phyloP scores from a whole-genome alignment of 306 rosid genomes.

The Malus sylvestris region DNA sequence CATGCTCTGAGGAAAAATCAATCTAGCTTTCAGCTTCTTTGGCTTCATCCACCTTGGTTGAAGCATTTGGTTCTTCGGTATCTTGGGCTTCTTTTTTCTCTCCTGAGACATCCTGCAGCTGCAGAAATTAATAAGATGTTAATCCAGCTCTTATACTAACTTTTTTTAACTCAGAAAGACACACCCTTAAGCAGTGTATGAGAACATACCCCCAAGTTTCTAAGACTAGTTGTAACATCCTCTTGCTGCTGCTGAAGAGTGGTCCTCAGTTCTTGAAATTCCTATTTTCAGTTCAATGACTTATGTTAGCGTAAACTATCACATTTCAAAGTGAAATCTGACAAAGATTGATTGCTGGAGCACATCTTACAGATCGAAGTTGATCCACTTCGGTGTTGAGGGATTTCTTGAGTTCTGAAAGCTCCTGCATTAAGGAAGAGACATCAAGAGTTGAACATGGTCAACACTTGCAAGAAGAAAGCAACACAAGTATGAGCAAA shows the following conservation, averaged over 20 bases:
- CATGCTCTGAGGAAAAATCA: constrained; percentile 3
- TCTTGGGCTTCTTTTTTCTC: constrained; percentile 11
- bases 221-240: constrained; percentile 78
- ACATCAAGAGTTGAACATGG: constrained; percentile 8
- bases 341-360: constrained; percentile 6
- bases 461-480: constrained; percentile 8
- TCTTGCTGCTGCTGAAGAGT: constrained; percentile 96
- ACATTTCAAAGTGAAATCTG: not conserved
- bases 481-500: not conserved
- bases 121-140: constrained; percentile 10
- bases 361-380: constrained; percentile 70
- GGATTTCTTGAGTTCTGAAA: constrained; percentile 81
- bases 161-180: not conserved
- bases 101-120: constrained; percentile 63
- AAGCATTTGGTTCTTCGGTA: constrained; percentile 22
- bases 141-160: not conserved
- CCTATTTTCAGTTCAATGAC: constrained; percentile 40
- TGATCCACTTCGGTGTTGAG: constrained; percentile 88
- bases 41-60: constrained; percentile 28
- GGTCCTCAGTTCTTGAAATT: constrained; percentile 83
- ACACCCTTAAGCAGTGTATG: not conserved
- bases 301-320: not conserved
- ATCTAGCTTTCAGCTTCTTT: constrained; percentile 36
- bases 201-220: constrained; percentile 63
- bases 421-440: constrained; percentile 54